phyloP scores from a whole-genome alignment of 768 basidiomycete species.

The Lentinula detonsa region DNA sequence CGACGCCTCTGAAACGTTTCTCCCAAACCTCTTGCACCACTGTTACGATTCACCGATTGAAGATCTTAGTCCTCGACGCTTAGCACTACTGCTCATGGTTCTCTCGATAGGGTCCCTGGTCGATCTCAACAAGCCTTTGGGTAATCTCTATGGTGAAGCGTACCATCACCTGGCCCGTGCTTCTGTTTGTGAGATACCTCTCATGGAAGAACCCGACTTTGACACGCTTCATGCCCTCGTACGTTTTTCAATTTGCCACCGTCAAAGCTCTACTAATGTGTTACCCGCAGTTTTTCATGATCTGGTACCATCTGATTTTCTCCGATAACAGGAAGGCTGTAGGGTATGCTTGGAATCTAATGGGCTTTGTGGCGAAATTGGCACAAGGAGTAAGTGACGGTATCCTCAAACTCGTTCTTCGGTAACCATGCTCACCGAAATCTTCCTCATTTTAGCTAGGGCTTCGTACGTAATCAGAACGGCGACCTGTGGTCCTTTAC shows the following conservation, averaged over 20 bases:
- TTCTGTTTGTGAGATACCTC: constrained; percentile 64
- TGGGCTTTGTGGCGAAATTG: constrained; percentile 69
- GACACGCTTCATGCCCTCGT: constrained; percentile 67
- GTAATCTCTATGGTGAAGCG: constrained; percentile 54
- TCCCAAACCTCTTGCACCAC: constrained; percentile 64
- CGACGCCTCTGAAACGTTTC: constrained; percentile 64
- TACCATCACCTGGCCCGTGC: constrained; percentile 65
- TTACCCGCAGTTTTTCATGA: constrained; percentile 72
- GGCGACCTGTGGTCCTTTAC: not conserved
- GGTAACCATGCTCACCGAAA: not conserved
- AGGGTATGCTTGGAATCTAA: constrained; percentile 70
- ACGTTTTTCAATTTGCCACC: constrained; percentile 13
- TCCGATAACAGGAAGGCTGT: constrained; percentile 70
- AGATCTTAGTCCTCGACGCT: constrained; percentile 57
- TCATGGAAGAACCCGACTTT: constrained; percentile 72
- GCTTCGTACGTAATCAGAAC: constrained; percentile 46
- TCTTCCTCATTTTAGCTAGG: constrained; percentile 40
- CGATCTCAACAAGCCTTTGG: constrained; percentile 51
- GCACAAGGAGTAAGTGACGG: constrained; percentile 56
- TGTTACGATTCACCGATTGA: constrained; percentile 57
- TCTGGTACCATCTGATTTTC: constrained; percentile 70
- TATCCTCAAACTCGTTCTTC: constrained; percentile 3
- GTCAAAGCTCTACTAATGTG: constrained; percentile 29
- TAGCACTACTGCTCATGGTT: constrained; percentile 65
- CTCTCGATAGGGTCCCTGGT: constrained; percentile 68